Evolutionary conservation across 371 early-diverging fungal species (phyloP).

Genomic region (Lichtheimia corymbifera): DNA sequence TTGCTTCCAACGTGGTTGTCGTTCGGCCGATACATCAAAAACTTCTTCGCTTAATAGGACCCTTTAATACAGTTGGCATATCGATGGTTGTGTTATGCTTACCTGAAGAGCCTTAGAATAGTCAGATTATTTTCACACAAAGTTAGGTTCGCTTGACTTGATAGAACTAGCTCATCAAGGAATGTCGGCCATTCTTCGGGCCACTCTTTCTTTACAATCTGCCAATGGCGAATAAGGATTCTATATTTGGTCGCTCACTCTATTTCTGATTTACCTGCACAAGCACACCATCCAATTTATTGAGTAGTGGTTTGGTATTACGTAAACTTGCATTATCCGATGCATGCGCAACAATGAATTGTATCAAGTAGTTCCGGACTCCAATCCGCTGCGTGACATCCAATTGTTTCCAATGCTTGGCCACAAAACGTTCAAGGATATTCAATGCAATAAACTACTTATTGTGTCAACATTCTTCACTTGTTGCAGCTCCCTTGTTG

Average conservation of each 20-base stretch:
- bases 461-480: neutral
- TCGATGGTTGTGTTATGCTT: neutral
- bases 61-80: neutral
- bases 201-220: slow-evolving; percentile 99
- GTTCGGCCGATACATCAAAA: slow-evolving; percentile 90
- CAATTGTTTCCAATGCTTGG: slow-evolving; percentile 91
- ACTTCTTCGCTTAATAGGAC: slow-evolving; percentile 82
- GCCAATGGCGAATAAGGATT: slow-evolving; percentile 14
- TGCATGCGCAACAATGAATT: slow-evolving; percentile 72
- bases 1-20: slow-evolving; percentile 88
- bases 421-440: slow-evolving; percentile 89
- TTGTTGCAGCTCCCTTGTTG: neutral
- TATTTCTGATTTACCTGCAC: slow-evolving; percentile 67
- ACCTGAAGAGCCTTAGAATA: slow-evolving; percentile 90
- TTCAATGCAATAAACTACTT: slow-evolving; percentile 83
- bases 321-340: slow-evolving; percentile 58
- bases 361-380: slow-evolving; percentile 82
- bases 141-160: slow-evolving; percentile 78
- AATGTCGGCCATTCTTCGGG: slow-evolving; percentile 97
- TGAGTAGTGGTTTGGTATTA: slow-evolving; percentile 61
- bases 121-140: slow-evolving; percentile 97
- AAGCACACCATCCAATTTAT: slow-evolving; percentile 85
- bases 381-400: slow-evolving; percentile 83
- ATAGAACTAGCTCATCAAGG: slow-evolving; percentile 90
- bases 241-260: neutral